Evolutionary conservation across 345 rosid genomes (phyloP).

Genomic region (Rhizophora mangle): DNA sequence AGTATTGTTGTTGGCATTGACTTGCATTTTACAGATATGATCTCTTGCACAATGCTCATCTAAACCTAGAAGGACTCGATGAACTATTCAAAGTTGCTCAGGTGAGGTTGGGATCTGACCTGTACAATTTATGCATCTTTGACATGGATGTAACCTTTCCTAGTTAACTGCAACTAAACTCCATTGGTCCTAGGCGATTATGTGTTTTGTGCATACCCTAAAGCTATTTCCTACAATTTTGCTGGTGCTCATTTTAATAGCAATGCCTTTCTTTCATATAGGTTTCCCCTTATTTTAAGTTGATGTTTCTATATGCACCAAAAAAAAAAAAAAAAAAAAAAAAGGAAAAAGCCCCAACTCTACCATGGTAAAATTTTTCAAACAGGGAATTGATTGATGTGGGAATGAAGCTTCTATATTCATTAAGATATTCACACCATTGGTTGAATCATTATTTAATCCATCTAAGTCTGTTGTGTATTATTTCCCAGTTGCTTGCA

Average conservation of each 20-base stretch:
- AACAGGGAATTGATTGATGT: no score
- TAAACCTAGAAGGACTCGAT: constrained; percentile 73
- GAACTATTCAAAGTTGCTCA: constrained; percentile 94
- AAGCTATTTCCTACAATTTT: not conserved
- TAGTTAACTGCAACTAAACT: not conserved
- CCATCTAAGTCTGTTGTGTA: constrained; percentile 17
- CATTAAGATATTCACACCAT: no score
- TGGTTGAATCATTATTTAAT: not conserved
- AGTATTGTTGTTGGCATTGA: no score
- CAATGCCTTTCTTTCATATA: no score
- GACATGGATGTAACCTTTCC: not conserved
- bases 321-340: no score
- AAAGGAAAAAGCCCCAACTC: no score
- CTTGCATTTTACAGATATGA: constrained; percentile 58
- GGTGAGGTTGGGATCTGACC: constrained; percentile 41
- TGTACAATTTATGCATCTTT: not conserved
- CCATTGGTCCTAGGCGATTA: not conserved
- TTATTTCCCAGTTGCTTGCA: constrained; percentile 75
- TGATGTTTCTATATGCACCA: no score
- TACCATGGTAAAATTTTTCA: no score
- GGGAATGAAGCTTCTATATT: no score
- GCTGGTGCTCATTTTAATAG: no score
- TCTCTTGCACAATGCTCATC: constrained; percentile 95
- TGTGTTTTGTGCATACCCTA: not conserved
- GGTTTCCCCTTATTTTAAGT: no score